These are phyloP conservation scores for Coemansia sp. DNA, from an alignment of 192 early-diverging fungal species.

Conservation along the genomic window DNA sequence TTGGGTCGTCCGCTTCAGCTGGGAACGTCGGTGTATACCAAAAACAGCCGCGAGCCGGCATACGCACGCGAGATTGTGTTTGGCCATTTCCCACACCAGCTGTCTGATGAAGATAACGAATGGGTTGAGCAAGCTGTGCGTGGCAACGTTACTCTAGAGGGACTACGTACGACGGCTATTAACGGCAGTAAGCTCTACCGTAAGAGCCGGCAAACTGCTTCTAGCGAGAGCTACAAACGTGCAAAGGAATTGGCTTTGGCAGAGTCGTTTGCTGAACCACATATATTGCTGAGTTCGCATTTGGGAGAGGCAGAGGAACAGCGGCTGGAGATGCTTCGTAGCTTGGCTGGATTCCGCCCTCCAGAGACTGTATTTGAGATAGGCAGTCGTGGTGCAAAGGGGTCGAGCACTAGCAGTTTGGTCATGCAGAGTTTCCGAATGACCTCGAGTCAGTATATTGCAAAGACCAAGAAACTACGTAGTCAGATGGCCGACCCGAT, in stretches of 20 bases:
- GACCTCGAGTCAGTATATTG: conserved; percentile 27
- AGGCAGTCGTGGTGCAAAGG: conserved; percentile 77
- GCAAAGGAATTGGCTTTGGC: conserved; percentile 76
- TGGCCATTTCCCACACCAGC: conserved; percentile 69
- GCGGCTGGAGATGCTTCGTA: conserved; percentile 65
- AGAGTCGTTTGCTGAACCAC: conserved; percentile 63
- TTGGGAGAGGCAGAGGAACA: conserved; percentile 58
- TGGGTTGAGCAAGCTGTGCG: conserved; percentile 63
- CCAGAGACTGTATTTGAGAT: conserved; percentile 94
- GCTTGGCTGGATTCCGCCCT: conserved; percentile 79
- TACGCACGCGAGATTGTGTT: conserved; percentile 79
- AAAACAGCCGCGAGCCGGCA: conserved; percentile 36
- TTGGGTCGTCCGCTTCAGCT: conserved; percentile 70
- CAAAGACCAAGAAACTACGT: conserved; percentile 28
- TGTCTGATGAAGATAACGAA: conserved; percentile 69
- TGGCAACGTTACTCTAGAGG: conserved; percentile 61
- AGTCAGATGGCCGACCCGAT: conserved; percentile 40
- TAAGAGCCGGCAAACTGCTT: conserved; percentile 76
- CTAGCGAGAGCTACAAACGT: conserved; percentile 80
- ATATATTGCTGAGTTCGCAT: conserved; percentile 64
- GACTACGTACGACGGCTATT: conserved; percentile 59
- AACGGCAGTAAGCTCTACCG: conserved; percentile 88
- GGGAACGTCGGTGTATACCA: conserved; percentile 33
- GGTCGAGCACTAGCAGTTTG: conserved; percentile 60
- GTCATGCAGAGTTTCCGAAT: conserved; percentile 65